These are phyloP conservation scores for Filobasidium wieringae DNA, from an alignment of 768 basidiomycete species.

Conservation along the genomic window DNA sequence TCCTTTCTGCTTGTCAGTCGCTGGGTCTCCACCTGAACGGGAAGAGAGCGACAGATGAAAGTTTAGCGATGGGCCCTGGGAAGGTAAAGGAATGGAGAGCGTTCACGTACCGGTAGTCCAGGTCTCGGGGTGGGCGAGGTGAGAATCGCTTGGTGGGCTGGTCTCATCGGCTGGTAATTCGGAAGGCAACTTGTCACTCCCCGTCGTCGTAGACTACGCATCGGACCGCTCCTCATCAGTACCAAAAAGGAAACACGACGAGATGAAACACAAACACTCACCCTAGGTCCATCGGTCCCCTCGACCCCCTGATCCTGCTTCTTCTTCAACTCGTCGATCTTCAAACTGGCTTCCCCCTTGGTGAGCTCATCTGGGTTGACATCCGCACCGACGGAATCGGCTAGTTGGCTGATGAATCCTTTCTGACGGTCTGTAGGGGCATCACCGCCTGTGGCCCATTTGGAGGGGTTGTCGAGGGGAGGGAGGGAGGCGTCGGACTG, in stretches of 20 bases:
- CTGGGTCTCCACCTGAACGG: slow-evolving; percentile 28
- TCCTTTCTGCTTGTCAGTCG: slow-evolving; percentile 37
- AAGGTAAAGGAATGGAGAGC: not conserved
- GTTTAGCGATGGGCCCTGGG: not conserved
- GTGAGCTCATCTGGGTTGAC: slow-evolving; percentile 22
- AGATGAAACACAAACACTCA: not conserved
- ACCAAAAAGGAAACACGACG: not conserved
- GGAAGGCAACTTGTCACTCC: not conserved
- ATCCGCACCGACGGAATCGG: slow-evolving; percentile 21
- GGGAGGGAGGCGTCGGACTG: slow-evolving; percentile 17
- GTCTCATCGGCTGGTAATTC: slow-evolving; percentile 1
- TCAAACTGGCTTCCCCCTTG: slow-evolving; percentile 35
- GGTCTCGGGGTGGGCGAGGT: slow-evolving; percentile 36
- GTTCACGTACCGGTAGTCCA: slow-evolving; percentile 31
- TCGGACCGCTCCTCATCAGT: not conserved
- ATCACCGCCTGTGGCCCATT: slow-evolving; percentile 30
- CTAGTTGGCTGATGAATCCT: slow-evolving; percentile 24
- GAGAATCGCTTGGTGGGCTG: slow-evolving; percentile 6
- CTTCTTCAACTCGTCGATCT: slow-evolving; percentile 34
- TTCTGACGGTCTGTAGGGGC: slow-evolving; percentile 30
- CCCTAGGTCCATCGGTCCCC: not conserved
- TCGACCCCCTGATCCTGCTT: not conserved
- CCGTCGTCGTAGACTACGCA: not conserved
- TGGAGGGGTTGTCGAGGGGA: slow-evolving; percentile 29
- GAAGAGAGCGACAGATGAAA: not conserved